A percentile compares a stretch with the other conserved stretches of the same genome.
phyloP scores from a whole-genome alignment of 306 rosid genomes.

The Erythrophleum fordii region DNA sequence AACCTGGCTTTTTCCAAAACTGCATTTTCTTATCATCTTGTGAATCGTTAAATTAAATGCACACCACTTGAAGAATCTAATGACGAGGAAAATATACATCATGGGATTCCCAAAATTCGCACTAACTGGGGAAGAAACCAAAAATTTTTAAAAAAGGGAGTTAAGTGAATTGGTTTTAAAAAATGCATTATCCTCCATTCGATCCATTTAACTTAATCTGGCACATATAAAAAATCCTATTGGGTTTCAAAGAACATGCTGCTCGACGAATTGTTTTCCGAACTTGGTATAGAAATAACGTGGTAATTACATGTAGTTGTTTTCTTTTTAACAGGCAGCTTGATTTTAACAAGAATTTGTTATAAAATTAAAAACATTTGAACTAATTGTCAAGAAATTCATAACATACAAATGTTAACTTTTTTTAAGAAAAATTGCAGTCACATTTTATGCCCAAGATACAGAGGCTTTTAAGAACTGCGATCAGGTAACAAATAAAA shows the following conservation, averaged over 20 bases:
- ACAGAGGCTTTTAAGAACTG: no score
- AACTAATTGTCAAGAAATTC: background rate
- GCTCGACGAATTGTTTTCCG: background rate
- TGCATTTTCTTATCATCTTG: slow-evolving; percentile 8
- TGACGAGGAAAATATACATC: slow-evolving; percentile 14
- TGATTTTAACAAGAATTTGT: background rate
- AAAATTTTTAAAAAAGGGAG: background rate
- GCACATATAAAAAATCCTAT: background rate
- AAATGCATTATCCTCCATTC: background rate
- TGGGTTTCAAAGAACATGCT: slow-evolving; percentile 1
- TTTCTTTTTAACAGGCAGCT: no score
- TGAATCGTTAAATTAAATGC: background rate
- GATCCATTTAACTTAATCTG: slow-evolving; percentile 5
- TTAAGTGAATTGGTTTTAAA: no score
- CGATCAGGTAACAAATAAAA: no score
- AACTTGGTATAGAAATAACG: background rate
- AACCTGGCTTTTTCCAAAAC: slow-evolving; percentile 21
- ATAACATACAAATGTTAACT: background rate
- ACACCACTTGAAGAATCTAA: slow-evolving; percentile 35
- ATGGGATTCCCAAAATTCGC: slow-evolving; percentile 26
- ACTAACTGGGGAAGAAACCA: background rate
- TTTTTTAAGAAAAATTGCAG: no score
- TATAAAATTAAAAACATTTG: background rate
- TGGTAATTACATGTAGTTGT: background rate
- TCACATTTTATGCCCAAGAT: no score